Evolutionary conservation across 73 alveolate species (phyloP), one percentile per base, ranked within the genome.

Genomic region (Blepharisma japonicum): DNA sequence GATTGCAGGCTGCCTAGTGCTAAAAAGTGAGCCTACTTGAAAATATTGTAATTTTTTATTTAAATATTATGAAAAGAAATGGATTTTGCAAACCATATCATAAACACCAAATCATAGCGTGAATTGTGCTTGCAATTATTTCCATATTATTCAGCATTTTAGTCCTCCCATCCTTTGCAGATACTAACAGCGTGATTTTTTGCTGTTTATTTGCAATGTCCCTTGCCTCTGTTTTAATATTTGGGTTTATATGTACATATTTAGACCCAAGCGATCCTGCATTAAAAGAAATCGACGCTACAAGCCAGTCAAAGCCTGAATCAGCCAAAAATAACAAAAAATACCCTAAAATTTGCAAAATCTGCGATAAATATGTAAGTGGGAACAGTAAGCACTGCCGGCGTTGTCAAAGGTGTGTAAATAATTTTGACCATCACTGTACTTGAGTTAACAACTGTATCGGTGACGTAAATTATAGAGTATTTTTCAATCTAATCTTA

Each of bases 31-130:
- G 3, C 0, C 42, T 3, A 32, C 42, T 32, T 32, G 42, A 32
- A 32, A 32, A 3, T 32, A 32, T 32, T 32, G 0, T 32, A 32
- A 32, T 32, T 32, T 32, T 32, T 32, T 32, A 32, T 32, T 32
- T 32, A 32, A 32, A 32, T 32, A 32, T 32, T 32, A 61, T 61
- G 74, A 61, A 61, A 61, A 61, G 23, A 39, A 61, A 82, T 82
- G 89, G 89, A 55, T 82, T 82, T 38, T 11, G 53, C 6, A 25
- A 53, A 23, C 89, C 89, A 8, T 82, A 74, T 56, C 89, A 82
- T 55, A 23, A 14, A 14, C 42, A 68, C 23, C 76, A 82, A 77
- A 45, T 82, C 18, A 6, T 77, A 7, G 49, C 89, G 5, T 82
- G 89, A 85, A n/a, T 82, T 56, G 77, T 74, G 23, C 49, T 74